Conservation (phyloP, 1,284 basidiomycete genomes). For the Cronartium ribicola region DNA sequence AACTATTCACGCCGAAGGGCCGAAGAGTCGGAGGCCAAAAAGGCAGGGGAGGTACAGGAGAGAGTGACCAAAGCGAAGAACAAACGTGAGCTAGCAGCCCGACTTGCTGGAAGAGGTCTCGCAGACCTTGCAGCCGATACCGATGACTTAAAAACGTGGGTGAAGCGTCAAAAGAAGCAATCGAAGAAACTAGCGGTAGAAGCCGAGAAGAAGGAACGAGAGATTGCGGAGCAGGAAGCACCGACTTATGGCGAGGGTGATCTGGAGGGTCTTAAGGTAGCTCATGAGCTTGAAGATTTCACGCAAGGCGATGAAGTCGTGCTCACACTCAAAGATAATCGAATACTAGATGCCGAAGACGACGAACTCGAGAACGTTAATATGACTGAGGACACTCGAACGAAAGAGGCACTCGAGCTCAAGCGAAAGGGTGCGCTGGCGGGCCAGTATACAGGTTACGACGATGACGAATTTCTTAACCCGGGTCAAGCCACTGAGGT, state of each 20-base stretch:
- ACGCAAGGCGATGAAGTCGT: constrained; percentile 75
- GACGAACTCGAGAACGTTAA: constrained; percentile 38
- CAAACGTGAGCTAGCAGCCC: constrained; percentile 78
- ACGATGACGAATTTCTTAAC: constrained; percentile 79
- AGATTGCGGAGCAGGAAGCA: constrained; percentile 69
- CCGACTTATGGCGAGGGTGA: constrained; percentile 59
- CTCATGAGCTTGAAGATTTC: constrained; percentile 84
- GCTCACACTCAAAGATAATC: constrained; percentile 90
- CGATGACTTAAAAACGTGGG: constrained; percentile 72
- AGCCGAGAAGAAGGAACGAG: constrained; percentile 71
- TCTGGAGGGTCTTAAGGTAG: constrained; percentile 87
- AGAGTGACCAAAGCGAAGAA: constrained; percentile 69
- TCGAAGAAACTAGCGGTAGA: constrained; percentile 59
- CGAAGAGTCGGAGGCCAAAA: constrained; percentile 56
- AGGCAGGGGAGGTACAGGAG: constrained; percentile 10
- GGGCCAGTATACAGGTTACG: constrained; percentile 85
- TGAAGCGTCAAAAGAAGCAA: constrained; percentile 78
- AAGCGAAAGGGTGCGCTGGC: constrained; percentile 71
- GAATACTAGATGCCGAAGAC: constrained; percentile 78
- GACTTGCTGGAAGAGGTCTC: constrained; percentile 82
- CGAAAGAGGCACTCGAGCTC: constrained; percentile 70
- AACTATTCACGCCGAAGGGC: constrained; percentile 74
- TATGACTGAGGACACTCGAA: constrained; percentile 58
- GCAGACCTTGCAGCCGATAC: constrained; percentile 69
- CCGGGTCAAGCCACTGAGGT: constrained; percentile 71